Percentiles rank a stretch among this genome's conserved stretches.
phyloP scores from a whole-genome alignment of 2,329 filamentous ascomycete genomes.

The Diaporthe humulicola region DNA sequence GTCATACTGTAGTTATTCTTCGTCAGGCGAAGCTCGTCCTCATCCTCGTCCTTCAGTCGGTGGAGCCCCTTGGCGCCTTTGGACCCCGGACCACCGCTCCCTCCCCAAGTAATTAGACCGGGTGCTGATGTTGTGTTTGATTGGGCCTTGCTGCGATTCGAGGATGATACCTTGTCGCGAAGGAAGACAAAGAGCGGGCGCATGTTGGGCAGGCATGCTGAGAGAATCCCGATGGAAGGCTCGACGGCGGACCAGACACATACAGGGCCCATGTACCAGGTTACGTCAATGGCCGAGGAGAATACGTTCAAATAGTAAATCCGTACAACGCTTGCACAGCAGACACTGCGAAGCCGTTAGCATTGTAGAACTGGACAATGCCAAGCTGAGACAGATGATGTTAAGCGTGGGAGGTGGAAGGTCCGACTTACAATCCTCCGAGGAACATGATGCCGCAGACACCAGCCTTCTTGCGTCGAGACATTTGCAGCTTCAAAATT shows the following conservation, averaged over 20 bases:
- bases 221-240: conserved; percentile 5
- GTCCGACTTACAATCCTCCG: conserved; percentile 35
- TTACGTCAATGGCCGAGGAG: conserved; percentile 29
- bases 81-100: not conserved
- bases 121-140: not conserved
- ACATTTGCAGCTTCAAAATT: conserved; percentile 39
- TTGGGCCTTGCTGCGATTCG: not conserved
- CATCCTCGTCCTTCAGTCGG: not conserved
- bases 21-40: conserved; percentile 6
- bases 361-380: not conserved
- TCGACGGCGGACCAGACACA: conserved; percentile 24
- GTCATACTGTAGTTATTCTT: conserved; percentile 18
- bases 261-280: conserved; percentile 39
- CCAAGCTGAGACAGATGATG: not conserved
- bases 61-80: not conserved
- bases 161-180: conserved; percentile 1
- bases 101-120: not conserved
- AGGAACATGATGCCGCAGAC: conserved; percentile 40
- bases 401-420: not conserved
- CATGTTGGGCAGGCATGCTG: conserved; percentile 36
- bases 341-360: not conserved
- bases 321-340: not conserved
- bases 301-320: conserved; percentile 22
- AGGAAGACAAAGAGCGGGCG: not conserved
- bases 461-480: conserved; percentile 32